Evolutionary conservation across 257 asterid genomes (phyloP).

Genomic region (Solanum rostratum): DNA sequence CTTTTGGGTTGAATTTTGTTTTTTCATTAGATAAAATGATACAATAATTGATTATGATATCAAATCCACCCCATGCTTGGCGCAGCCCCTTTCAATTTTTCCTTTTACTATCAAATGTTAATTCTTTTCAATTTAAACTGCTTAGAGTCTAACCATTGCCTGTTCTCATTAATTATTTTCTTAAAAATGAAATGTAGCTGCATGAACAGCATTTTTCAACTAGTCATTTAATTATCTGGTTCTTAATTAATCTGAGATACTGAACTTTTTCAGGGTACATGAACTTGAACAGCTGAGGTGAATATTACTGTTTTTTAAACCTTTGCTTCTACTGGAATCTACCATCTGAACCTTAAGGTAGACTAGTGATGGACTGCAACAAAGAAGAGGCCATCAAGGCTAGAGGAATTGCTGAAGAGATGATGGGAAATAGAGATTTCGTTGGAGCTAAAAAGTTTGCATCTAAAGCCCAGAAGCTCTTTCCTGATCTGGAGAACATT

Average conservation of each 20-base stretch:
- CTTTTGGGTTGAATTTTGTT: not conserved
- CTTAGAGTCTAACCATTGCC: not conserved
- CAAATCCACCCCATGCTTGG: not conserved
- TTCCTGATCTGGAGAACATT: conserved; percentile 22
- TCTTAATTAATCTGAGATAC: not conserved
- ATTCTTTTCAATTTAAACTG: not conserved
- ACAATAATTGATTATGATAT: not conserved
- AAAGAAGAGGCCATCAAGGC: conserved; percentile 36
- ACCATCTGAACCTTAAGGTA: not conserved
- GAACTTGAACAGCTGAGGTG: not conserved
- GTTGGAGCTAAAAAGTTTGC: conserved; percentile 27
- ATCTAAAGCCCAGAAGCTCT: conserved; percentile 33
- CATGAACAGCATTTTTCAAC: not conserved
- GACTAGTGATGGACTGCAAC: conserved; percentile 32
- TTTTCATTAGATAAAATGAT: not conserved
- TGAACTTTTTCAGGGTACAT: not conserved
- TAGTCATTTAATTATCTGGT: not conserved
- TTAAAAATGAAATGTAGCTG: not conserved
- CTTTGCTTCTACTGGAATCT: not conserved
- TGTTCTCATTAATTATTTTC: not conserved
- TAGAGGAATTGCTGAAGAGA: conserved; percentile 31
- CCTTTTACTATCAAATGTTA: not conserved
- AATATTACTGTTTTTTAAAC: not conserved
- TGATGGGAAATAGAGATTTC: conserved; percentile 41
- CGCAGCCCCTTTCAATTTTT: not conserved